Evolutionary conservation across 1,284 basidiomycete species (phyloP), one percentile per base, ranked within the genome.

Genomic region (Acaromyces ingoldii): DNA sequence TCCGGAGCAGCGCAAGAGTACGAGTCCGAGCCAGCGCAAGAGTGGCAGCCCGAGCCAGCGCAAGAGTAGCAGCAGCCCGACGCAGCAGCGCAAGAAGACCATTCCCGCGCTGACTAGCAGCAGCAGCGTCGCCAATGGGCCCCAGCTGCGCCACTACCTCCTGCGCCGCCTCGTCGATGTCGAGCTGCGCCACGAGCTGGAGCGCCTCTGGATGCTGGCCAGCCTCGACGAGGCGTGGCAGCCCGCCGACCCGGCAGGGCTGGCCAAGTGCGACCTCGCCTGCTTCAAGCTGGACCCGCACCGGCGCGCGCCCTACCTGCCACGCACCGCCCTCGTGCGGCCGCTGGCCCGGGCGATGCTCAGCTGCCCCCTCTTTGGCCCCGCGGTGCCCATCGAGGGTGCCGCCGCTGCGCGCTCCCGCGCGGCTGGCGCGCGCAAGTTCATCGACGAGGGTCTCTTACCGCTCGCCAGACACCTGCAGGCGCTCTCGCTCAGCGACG

Each of bases 101-200:
- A n/a, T n/a, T n/a, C n/a, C n/a, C n/a, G n/a, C n/a, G n/a, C n/a
- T n/a, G n/a, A n/a, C n/a, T n/a, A n/a, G n/a, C n/a, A n/a, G n/a
- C n/a, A n/a, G n/a, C n/a, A n/a, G n/a, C n/a, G n/a, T n/a, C n/a
- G n/a, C n/a, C n/a, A n/a, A n/a, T n/a, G n/a, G n/a, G n/a, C n/a
- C n/a, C 1, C 60, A 70, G 55, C 60, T 69, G 51, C 58, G 56
- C n/a, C 63, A 71, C 57, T 72, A 68, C 56, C 62, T 73, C 47
- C 37, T 73, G 40, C 64, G 66, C 25, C 62, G 65, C 28, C 51
- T 72, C 9, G 57, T 69, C 0, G 21, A 39, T 38, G 56, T 63
- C 33, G 65, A 72, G 43, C 60, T 72, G 21, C 40, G 47, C 5
- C 71, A 66, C 66, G 70, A 72, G 55, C 52, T 69, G 21, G 70